Base-by-base conservation (phyloP, 495 filamentous ascomycete genomes). In the Cercophora samala region DNA sequence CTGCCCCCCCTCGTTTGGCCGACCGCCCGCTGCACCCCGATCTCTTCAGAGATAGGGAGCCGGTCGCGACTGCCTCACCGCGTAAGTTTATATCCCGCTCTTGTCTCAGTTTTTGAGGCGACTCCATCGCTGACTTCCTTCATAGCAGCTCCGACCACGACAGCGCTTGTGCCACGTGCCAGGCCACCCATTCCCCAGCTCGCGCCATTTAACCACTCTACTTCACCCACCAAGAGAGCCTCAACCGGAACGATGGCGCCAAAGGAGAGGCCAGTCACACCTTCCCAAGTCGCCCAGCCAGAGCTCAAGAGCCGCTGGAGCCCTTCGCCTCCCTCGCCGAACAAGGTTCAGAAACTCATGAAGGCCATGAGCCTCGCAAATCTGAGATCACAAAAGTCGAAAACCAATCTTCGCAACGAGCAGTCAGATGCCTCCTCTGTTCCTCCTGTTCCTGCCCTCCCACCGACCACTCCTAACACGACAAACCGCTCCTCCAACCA, bases 261-360 rank as follows among this genome's bases (percentile, higher is more conserved):
- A 1, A 46, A 15, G 5, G 22, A 56, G 5, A 19, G 53, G 22
- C 53, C 53, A 23, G 53, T 56, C 22, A 56, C 53, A 8, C 53
- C 53, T 56, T 11, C n/a, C 18, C 53, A 56, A 56, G 22, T 56
- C 19, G 22, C 53, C 13, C 53, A 8, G 53, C 22, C 53, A 19
- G 53, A 56, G 53, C 53, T 23, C n/a, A 56, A 19, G 53, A 21
- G n/a, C 22, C 53, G 53, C n/a, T 56, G 53, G 53, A 56, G 53
- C 53, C 22, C 53, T 13, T 56, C 53, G n/a, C n/a, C 53, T 6
- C 53, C 22, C 9, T 56, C 22, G 4, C 53, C n/a, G 22, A 56
- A 15, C n/a, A 56, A 56, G 18, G 53, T 56, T 56, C n/a, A 56
- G 5, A 19, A 56, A 11, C 53, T 56, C 8, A 56, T 56, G 53